Base-by-base conservation (phyloP, 2,329 filamentous ascomycete genomes). In the Tolypocladium sp. region DNA sequence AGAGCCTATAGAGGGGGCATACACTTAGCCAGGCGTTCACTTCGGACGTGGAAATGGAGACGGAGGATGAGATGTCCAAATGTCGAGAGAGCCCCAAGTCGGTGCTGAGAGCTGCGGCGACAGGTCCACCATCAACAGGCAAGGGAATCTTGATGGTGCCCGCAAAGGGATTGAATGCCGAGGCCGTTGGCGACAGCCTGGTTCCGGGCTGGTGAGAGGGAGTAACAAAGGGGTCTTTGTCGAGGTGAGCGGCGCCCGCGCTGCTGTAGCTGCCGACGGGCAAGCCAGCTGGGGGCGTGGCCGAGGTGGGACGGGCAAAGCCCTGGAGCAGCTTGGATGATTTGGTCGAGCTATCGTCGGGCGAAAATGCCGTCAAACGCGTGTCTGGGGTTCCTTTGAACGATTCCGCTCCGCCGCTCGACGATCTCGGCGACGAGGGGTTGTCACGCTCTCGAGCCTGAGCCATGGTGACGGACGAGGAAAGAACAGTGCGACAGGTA, bases 321-420 rank as follows among this genome's bases (percentile, higher is more conserved):
- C 69, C 65, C 35, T 74, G 72, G 20, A 73, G 63, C 22, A 70
- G 64, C 60, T 73, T 75, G 20, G 71, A 70, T 25, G 78, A 77
- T 63, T 78, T 79, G 42, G 73, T 71, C 17, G 79, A 78, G 57
- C 71, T 59, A 46, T 84, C 82, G 20, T 84, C 81, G 0, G 86
- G 85, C 4, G 86, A 89, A 67, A 88, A 88, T 7, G 81, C 74
- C 6, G 85, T 86, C 49, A 87, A 64, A 56, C 80, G 82, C 9
- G 86, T 88, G 60, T 87, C 84, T 0, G 87, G 86, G 7, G 87
- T 89, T 20, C 80, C 82, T 64, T 83, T 80, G 66, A 78, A 80
- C 13, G 85, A 87, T 57, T 83, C 82, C 38, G 77, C 77, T 25
- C 74, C 77, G 53, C 78, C 81, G 57, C 68, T 75, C 2, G 80